A percentile compares a stretch with the other conserved stretches of the same genome.
Conservation (phyloP, 2,329 filamentous ascomycete genomes). For the Sarocladiaceae sp. region DNA sequence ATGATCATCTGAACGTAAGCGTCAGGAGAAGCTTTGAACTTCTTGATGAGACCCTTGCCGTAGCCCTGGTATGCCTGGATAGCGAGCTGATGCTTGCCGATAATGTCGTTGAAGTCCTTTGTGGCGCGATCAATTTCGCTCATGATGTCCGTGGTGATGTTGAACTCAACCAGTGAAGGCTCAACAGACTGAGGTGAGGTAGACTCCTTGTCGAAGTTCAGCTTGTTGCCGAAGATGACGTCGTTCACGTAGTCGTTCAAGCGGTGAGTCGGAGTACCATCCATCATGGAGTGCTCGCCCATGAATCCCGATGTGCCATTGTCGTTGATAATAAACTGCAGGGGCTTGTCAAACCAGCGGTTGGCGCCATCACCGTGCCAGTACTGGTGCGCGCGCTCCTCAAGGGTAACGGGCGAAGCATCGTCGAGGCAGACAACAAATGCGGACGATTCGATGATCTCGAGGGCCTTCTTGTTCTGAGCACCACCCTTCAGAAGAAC, state of each 20-base stretch:
- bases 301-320: slow-evolving; percentile 97
- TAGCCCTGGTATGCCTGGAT: slow-evolving; percentile 97
- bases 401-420: slow-evolving; percentile 81
- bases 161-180: slow-evolving; percentile 71
- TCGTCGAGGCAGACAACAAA: slow-evolving; percentile 94
- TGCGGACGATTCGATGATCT: slow-evolving; percentile 79
- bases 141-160: slow-evolving; percentile 66
- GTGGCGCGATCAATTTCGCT: slow-evolving; percentile 73
- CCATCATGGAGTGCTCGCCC: slow-evolving; percentile 99
- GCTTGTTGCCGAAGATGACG: slow-evolving; percentile 87
- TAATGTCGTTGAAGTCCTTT: slow-evolving; percentile 73
- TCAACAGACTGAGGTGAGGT: slow-evolving; percentile 64
- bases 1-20: slow-evolving; percentile 99
- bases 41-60: slow-evolving; percentile 97
- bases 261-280: slow-evolving; percentile 94
- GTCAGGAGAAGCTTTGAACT: slow-evolving; percentile 97
- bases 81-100: slow-evolving; percentile 80
- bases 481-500: slow-evolving; percentile 69
- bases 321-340: slow-evolving; percentile 97
- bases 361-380: slow-evolving; percentile 97
- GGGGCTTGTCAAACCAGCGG: slow-evolving; percentile 96
- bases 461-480: slow-evolving; percentile 69
- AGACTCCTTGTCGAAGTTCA: slow-evolving; percentile 56
- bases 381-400: slow-evolving; percentile 92
- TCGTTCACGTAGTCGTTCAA: slow-evolving; percentile 93